These are phyloP conservation scores for Cercis canadensis DNA, from an alignment of 306 rosid genomes.

Conservation along the genomic window DNA sequence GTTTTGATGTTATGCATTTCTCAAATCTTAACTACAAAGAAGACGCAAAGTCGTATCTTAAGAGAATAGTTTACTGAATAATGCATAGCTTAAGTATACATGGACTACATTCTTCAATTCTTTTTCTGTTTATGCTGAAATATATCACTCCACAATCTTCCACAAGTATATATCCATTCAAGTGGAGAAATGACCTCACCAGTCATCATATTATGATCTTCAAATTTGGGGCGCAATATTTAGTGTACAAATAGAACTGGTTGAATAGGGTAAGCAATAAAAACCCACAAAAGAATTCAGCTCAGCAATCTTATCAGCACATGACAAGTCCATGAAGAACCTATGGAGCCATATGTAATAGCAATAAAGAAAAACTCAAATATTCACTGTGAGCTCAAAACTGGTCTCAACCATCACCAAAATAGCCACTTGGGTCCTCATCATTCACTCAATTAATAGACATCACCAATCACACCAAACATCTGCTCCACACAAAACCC, in stretches of 20 bases:
- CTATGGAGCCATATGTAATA: no score
- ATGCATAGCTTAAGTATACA: neutral
- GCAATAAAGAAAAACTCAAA: neutral
- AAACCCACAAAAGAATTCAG: constrained; percentile 23
- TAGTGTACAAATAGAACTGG: neutral
- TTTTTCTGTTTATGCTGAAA: neutral
- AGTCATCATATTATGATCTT: neutral
- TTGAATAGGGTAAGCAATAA: neutral
- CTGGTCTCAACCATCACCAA: constrained; percentile 16
- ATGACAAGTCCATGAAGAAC: neutral
- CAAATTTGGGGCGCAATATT: neutral
- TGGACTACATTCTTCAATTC: neutral
- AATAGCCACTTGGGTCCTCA: constrained; percentile 21
- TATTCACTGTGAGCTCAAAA: neutral
- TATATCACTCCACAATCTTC: neutral
- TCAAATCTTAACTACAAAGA: no score
- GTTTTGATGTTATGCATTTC: no score
- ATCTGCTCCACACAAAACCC: constrained; percentile 19
- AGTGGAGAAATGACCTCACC: neutral
- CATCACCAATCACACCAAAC: constrained; percentile 10
- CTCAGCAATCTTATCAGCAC: constrained; percentile 17
- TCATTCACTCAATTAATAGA: constrained; percentile 18
- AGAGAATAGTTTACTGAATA: neutral
- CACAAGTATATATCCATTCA: neutral
- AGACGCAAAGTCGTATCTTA: no score